Conservation (phyloP, 495 filamentous ascomycete species). For the Penicillium soppii region DNA sequence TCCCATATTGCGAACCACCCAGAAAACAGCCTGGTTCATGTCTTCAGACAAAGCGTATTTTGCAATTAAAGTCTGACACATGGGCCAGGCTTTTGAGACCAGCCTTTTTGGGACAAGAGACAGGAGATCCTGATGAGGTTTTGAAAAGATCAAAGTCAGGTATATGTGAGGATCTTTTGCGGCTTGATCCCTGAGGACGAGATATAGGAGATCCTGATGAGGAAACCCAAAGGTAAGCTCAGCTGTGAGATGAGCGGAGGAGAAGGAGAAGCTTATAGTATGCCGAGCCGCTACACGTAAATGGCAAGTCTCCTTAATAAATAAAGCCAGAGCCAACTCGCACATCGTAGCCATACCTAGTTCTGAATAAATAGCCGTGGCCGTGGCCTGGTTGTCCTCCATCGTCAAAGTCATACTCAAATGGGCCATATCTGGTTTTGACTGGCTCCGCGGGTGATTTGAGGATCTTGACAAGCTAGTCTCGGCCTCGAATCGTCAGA, state of each 20-base stretch:
- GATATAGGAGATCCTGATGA: slow-evolving; percentile 11
- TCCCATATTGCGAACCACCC: slow-evolving; percentile 6
- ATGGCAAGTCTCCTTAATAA: slow-evolving; percentile 2
- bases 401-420: slow-evolving; percentile 3
- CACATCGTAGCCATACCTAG: neutral
- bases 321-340: slow-evolving; percentile 5
- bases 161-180: slow-evolving; percentile 2
- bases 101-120: neutral
- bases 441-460: slow-evolving; percentile 6
- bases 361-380: neutral
- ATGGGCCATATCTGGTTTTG: slow-evolving; percentile 2
- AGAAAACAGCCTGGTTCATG: slow-evolving; percentile 3
- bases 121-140: slow-evolving; percentile 5
- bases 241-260: neutral
- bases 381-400: neutral
- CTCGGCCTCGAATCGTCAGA: slow-evolving; percentile 13
- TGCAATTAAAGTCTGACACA: slow-evolving; percentile 4
- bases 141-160: slow-evolving; percentile 5
- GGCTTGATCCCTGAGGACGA: neutral
- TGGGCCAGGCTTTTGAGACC: slow-evolving; percentile 6
- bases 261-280: slow-evolving; percentile 4
- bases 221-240: slow-evolving; percentile 15
- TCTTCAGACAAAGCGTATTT: neutral
- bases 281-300: slow-evolving; percentile 1
- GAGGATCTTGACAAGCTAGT: slow-evolving; percentile 7